phyloP scores from a whole-genome alignment of 2,329 filamentous ascomycete genomes.

The Stagonosporopsis chrysanthemi region DNA sequence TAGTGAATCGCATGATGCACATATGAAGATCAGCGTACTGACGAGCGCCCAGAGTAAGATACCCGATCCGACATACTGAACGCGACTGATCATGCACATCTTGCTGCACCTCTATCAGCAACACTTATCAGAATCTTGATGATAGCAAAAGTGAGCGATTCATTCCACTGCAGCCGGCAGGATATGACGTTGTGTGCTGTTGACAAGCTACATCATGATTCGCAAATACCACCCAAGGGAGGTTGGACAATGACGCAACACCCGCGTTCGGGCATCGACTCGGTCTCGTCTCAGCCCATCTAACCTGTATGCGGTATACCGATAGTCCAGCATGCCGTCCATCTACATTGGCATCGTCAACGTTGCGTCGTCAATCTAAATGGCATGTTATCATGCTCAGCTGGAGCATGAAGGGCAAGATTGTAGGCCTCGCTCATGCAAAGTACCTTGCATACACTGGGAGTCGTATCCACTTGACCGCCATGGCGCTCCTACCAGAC shows the following conservation, averaged over 20 bases:
- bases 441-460: too few relatives aligned
- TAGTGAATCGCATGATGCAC: neutral
- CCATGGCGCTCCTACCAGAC: too few relatives aligned
- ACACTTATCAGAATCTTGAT: neutral
- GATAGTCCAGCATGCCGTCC: neutral
- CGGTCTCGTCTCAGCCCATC: neutral
- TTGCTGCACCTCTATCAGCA: neutral
- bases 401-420: neutral
- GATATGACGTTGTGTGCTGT: conserved; percentile 1
- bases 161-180: neutral
- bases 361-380: neutral
- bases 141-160: neutral
- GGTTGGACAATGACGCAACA: conserved; percentile 13
- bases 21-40: conserved; percentile 2
- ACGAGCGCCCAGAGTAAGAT: neutral
- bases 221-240: neutral
- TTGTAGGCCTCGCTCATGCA: neutral
- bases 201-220: neutral
- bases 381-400: neutral
- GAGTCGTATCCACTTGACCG: too few relatives aligned
- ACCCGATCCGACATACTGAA: conserved; percentile 2
- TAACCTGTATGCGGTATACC: neutral
- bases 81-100: neutral
- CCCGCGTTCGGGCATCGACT: neutral
- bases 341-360: neutral